Evolutionary conservation across 805 yeast genomes (phyloP).

Genomic region (Candida caryicola): DNA sequence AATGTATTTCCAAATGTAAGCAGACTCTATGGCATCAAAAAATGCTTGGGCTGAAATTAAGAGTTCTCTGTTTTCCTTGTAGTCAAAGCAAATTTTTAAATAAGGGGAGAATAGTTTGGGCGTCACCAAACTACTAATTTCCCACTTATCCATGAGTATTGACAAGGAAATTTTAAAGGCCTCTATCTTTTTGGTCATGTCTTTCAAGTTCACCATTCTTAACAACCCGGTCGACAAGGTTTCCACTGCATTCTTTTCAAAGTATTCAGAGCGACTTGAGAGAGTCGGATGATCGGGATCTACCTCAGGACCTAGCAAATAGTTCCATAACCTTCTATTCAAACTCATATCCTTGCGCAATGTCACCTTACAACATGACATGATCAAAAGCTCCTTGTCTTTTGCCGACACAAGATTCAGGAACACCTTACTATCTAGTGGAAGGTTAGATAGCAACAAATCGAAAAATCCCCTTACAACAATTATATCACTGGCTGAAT

Average conservation of each 20-base stretch:
- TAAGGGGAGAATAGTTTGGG: slow-evolving; percentile 70
- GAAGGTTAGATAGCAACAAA: slow-evolving; percentile 63
- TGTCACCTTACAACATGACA: slow-evolving; percentile 66
- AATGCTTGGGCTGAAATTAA: slow-evolving; percentile 61
- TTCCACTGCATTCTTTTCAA: slow-evolving; percentile 53
- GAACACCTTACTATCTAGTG: slow-evolving; percentile 59
- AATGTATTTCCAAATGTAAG: slow-evolving; percentile 68
- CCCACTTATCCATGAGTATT: slow-evolving; percentile 91
- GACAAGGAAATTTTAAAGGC: slow-evolving; percentile 61
- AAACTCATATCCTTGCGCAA: slow-evolving; percentile 88
- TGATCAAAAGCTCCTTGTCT: slow-evolving; percentile 58
- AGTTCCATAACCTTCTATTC: slow-evolving; percentile 89
- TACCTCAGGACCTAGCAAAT: slow-evolving; percentile 81
- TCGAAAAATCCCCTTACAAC: slow-evolving; percentile 89
- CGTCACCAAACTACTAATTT: slow-evolving; percentile 72
- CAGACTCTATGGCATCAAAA: slow-evolving; percentile 84
- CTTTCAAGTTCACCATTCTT: slow-evolving; percentile 37
- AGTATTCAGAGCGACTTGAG: slow-evolving; percentile 48
- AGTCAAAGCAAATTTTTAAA: slow-evolving; percentile 44
- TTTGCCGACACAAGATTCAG: slow-evolving; percentile 43
- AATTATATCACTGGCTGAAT: slow-evolving; percentile 52
- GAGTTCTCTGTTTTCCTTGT: slow-evolving; percentile 38
- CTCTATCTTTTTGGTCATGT: slow-evolving; percentile 36
- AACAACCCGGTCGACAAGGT: slow-evolving; percentile 53
- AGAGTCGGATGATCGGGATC: slow-evolving; percentile 8